A percentile compares a stretch with the other conserved stretches of the same genome.
These are phyloP conservation scores for Plectosphaerella plurivora DNA, from an alignment of 2,329 filamentous ascomycete species.

Conservation along the genomic window DNA sequence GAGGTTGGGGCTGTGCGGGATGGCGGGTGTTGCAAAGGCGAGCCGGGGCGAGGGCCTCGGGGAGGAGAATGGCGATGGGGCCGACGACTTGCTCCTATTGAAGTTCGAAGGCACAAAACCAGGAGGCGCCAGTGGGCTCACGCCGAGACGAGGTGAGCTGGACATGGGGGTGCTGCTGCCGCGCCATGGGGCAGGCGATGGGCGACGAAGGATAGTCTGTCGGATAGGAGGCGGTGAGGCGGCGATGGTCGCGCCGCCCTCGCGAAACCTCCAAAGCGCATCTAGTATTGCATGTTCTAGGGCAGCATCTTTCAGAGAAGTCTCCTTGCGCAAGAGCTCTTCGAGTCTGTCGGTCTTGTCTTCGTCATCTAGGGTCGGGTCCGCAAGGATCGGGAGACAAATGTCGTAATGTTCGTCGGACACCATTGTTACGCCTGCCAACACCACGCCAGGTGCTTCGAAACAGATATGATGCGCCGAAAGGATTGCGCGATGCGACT, in stretches of 20 bases:
- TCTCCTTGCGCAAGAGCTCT: slow-evolving; percentile 76
- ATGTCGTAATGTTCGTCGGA: slow-evolving; percentile 90
- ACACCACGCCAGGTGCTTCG: too few species aligned
- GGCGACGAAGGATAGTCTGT: slow-evolving; percentile 82
- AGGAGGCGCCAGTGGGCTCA: slow-evolving; percentile 78
- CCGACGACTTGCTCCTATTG: slow-evolving; percentile 69
- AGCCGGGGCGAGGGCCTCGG: slow-evolving; percentile 89
- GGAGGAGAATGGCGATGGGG: slow-evolving; percentile 87
- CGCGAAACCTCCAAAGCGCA: slow-evolving; percentile 81
- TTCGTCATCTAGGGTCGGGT: slow-evolving; percentile 80
- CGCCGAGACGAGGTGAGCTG: slow-evolving; percentile 75
- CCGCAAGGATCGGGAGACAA: slow-evolving; percentile 82
- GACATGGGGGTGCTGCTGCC: slow-evolving; percentile 73
- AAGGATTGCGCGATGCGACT: slow-evolving; percentile 3
- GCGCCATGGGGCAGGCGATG: slow-evolving; percentile 94
- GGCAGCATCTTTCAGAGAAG: slow-evolving; percentile 66
- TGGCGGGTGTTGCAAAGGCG: slow-evolving; percentile 81
- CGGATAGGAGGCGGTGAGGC: slow-evolving; percentile 81
- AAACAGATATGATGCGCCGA: too few species aligned
- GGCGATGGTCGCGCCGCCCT: slow-evolving; percentile 52
- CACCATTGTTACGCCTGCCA: slow-evolving; percentile 60
- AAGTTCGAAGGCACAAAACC: slow-evolving; percentile 79
- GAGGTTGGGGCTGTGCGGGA: slow-evolving; percentile 88
- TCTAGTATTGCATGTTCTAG: slow-evolving; percentile 90
- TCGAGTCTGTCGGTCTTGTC: slow-evolving; percentile 87